Conservation (phyloP, 768 basidiomycete genomes). For the Tricholoma saponaceum region DNA sequence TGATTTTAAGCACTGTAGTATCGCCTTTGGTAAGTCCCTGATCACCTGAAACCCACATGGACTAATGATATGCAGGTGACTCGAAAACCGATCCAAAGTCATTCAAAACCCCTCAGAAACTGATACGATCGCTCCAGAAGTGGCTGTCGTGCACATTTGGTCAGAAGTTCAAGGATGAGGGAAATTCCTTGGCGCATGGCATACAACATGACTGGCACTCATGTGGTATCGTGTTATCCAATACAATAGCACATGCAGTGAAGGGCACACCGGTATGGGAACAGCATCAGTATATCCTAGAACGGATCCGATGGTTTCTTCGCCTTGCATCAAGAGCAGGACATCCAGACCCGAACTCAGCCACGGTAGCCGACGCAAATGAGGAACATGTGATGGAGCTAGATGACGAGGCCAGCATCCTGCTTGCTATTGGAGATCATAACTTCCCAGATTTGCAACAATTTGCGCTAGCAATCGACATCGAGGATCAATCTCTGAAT, state of each 20-base stretch:
- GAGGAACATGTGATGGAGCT: neutral
- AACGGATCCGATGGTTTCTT: neutral
- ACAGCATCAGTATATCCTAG: neutral
- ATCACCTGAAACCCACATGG: neutral
- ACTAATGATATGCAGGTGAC: neutral
- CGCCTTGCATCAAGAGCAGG: slow-evolving; percentile 5
- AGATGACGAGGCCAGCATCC: neutral
- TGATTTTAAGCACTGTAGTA: slow-evolving; percentile 8
- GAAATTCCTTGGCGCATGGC: slow-evolving; percentile 3
- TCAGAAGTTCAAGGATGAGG: neutral
- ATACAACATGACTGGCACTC: slow-evolving; percentile 2
- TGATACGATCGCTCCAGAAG: slow-evolving; percentile 3
- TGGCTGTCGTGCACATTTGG: slow-evolving; percentile 3
- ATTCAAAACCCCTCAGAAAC: neutral
- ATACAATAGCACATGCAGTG: slow-evolving; percentile 1
- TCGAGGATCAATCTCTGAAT: neutral
- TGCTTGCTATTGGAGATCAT: neutral
- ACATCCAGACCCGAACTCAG: neutral
- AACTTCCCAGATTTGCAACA: neutral
- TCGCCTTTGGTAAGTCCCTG: slow-evolving; percentile 9
- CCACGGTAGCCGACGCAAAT: neutral
- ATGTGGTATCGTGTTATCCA: slow-evolving; percentile 2
- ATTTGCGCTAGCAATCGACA: neutral
- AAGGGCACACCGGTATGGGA: neutral
- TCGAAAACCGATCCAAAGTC: neutral